Conservation (phyloP, 2,329 filamentous ascomycete species). For the Aureobasidium leucospermi region DNA sequence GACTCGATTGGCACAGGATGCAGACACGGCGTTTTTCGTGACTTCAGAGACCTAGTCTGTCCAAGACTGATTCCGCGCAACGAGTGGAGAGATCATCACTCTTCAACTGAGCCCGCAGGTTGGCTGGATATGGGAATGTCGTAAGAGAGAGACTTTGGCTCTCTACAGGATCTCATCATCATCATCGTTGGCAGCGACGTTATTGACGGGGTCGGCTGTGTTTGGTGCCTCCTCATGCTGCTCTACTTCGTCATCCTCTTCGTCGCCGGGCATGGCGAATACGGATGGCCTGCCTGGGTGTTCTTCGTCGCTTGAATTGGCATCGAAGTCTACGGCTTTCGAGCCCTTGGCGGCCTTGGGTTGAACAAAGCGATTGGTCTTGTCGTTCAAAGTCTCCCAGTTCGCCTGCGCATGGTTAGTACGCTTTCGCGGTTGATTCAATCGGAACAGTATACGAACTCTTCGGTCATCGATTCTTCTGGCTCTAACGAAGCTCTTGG, state of each 20-base stretch:
- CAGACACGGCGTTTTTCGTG: neutral
- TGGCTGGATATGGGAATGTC: neutral
- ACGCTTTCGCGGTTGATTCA: neutral
- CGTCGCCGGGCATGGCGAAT: slow-evolving; percentile 10
- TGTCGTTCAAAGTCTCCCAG: slow-evolving; percentile 29
- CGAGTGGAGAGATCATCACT: no score
- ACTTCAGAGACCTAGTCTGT: neutral
- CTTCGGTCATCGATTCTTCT: slow-evolving; percentile 43
- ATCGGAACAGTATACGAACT: slow-evolving; percentile 18
- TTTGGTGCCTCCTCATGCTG: neutral
- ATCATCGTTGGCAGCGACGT: neutral
- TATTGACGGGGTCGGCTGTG: neutral
- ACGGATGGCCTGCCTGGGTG: slow-evolving; percentile 20
- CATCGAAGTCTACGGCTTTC: neutral
- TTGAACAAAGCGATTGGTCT: slow-evolving; percentile 7
- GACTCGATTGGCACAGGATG: neutral
- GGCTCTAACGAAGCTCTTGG: slow-evolving; percentile 43
- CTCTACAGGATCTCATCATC: slow-evolving; percentile 15
- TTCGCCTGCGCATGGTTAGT: slow-evolving; percentile 15
- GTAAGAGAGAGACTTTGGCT: neutral
- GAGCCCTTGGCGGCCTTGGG: slow-evolving; percentile 1
- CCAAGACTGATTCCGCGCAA: neutral
- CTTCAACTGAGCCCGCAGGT: neutral
- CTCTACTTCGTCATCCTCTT: neutral
- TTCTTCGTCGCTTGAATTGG: slow-evolving; percentile 4